phyloP scores from a whole-genome alignment of 179 eudicot genomes.

The Actinidia polygama region DNA sequence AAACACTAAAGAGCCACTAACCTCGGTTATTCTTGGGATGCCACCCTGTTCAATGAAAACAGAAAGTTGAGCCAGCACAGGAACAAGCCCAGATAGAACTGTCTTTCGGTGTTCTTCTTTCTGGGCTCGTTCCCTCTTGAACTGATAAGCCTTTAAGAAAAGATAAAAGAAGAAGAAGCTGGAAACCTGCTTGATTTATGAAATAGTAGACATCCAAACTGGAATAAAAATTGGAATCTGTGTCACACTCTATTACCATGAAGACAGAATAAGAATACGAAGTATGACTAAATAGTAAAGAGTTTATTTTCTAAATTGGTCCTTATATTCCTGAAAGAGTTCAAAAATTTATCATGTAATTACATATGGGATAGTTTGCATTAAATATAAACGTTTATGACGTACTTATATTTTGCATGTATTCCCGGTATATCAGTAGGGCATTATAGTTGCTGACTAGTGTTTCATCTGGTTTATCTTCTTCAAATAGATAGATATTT shows the following conservation, averaged over 20 bases:
- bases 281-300: not conserved
- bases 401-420: not conserved
- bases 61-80: conserved; percentile 86
- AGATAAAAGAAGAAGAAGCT: too few species aligned
- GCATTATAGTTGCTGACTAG: conserved; percentile 4
- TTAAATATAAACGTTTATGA: not conserved
- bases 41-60: conserved; percentile 86
- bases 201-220: too few species aligned
- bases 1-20: conserved; percentile 34
- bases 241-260: too few species aligned
- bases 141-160: too few species aligned
- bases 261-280: not conserved
- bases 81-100: conserved; percentile 77
- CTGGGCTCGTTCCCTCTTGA: too few species aligned
- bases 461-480: not conserved
- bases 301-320: not conserved
- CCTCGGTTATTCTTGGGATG: conserved; percentile 96
- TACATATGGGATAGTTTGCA: not conserved
- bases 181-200: too few species aligned
- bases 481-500: not conserved
- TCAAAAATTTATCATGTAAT: not conserved
- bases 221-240: too few species aligned
- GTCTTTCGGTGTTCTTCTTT: too few species aligned
- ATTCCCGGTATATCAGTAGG: not conserved
- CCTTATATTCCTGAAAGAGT: not conserved